Evolutionary conservation across 176 grass and related monocot species (phyloP), one percentile per base, ranked within the genome.

Genomic region (Aegilops tauschii): DNA sequence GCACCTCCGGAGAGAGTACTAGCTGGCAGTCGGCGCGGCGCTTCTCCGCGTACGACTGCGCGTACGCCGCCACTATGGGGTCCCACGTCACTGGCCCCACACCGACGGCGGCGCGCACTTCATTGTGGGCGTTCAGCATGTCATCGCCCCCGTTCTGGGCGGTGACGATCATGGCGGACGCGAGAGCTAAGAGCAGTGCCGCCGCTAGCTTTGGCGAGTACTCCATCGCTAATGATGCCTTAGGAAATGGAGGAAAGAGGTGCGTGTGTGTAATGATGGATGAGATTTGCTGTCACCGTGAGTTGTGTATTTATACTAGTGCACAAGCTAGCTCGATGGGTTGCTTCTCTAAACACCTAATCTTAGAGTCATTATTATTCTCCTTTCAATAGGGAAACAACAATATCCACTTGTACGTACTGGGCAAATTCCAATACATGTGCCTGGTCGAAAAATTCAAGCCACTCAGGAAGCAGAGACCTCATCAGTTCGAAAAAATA

Each of bases 51-150:
- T 87, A 90, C 25, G 4, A 52, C 79, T 87, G 44, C 6, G 91
- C 91, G 6, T 82, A 93, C 1, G 84, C 40, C 44, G 52, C 49
- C 69, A 40, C 69, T 1, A 34, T 40, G 35, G 3, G 18, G 35
- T 71, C 20, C 69, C 69, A 71, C 10, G 20, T 36, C 35, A 36
- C 35, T 36, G 35, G 35, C 35, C 35, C 35, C 5, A 36, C 35
- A 7, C 84, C 76, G 25, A 50, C 73, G 0, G 59, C 50, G 12
- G 36, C 69, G 18, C 58, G 87, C 0, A 80, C 91, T 2, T 23
- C 61, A 76, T 93, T 90, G 69, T 93, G 91, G 29, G 77, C 34
- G 62, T 84, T 66, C 23, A 90, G 69, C 59, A 82, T 82, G 62
- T 90, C 88, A 50, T 87, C 28, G 21, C n/a, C 17, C 17, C 69